Percentiles rank a stretch among this genome's conserved stretches.
phyloP scores from a whole-genome alignment of 169 alveolate species.

The Plasmodium chabaudi region DNA sequence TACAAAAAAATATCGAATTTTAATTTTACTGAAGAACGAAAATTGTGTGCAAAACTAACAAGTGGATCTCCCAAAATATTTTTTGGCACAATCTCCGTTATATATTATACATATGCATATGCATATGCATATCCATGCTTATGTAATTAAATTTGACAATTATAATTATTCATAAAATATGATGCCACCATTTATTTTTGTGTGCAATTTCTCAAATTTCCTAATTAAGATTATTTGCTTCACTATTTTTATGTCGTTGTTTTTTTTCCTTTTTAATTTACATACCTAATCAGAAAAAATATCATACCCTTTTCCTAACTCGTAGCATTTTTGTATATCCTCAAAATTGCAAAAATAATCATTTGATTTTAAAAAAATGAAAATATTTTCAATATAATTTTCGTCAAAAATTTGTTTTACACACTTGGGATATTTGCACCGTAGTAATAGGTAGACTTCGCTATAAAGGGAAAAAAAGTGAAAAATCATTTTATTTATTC shows the following conservation, averaged over 20 bases:
- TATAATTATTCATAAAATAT: not conserved
- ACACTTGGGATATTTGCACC: slow-evolving; percentile 26
- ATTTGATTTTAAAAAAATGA: slow-evolving; percentile 45
- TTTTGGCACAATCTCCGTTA: too few relatives aligned
- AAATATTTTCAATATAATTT: slow-evolving; percentile 51
- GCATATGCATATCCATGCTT: not conserved
- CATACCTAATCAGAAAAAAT: slow-evolving; percentile 14
- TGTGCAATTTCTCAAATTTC: not conserved
- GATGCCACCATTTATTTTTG: not conserved
- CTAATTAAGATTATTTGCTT: slow-evolving; percentile 3
- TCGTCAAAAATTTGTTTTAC: slow-evolving; percentile 30
- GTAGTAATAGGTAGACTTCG: slow-evolving; percentile 37
- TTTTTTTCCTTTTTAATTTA: slow-evolving; percentile 1
- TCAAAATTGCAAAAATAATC: slow-evolving; percentile 55
- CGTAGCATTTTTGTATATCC: slow-evolving; percentile 56
- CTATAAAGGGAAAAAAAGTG: slow-evolving; percentile 25
- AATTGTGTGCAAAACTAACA: too few relatives aligned
- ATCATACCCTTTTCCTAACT: slow-evolving; percentile 33
- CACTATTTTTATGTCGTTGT: not conserved
- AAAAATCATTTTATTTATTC: too few relatives aligned
- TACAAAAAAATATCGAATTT: too few relatives aligned
- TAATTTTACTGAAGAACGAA: too few relatives aligned
- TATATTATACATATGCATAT: not conserved
- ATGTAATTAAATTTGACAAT: too few relatives aligned
- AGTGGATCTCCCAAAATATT: too few relatives aligned